These are phyloP conservation scores for Pyrenula aspistea DNA, from an alignment of 495 filamentous ascomycete species.

Conservation along the genomic window DNA sequence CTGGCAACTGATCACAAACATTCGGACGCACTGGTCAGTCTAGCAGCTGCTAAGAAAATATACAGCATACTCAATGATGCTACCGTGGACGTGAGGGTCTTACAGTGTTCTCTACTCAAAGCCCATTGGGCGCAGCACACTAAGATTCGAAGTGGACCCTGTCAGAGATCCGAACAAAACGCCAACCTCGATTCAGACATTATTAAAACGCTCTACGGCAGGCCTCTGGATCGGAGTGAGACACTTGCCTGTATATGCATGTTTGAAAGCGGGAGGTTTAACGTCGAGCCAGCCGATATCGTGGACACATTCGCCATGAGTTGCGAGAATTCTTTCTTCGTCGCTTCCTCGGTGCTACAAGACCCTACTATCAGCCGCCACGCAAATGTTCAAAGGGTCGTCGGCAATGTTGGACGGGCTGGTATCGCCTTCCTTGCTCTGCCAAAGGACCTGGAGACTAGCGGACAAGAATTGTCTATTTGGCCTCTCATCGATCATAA, in stretches of 20 bases:
- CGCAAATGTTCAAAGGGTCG: slow-evolving; percentile 1
- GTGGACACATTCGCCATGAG: slow-evolving; percentile 8
- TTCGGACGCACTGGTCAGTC: no score
- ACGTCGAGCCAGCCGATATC: slow-evolving; percentile 1
- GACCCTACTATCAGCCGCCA: slow-evolving; percentile 2
- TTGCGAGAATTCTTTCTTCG: slow-evolving; percentile 10
- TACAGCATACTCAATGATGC: slow-evolving; percentile 2
- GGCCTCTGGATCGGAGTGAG: neutral
- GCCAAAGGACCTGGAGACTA: slow-evolving; percentile 4
- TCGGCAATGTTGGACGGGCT: slow-evolving; percentile 8
- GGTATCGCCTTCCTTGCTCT: slow-evolving; percentile 10
- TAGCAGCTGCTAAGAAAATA: slow-evolving; percentile 3
- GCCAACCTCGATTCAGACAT: no score
- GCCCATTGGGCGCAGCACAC: slow-evolving; percentile 3
- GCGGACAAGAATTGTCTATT: slow-evolving; percentile 1
- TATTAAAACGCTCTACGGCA: no score
- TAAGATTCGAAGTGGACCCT: no score
- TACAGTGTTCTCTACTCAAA: slow-evolving; percentile 1
- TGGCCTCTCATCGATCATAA: slow-evolving; percentile 7
- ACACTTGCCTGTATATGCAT: slow-evolving; percentile 7
- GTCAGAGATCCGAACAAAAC: no score
- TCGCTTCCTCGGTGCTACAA: slow-evolving; percentile 6
- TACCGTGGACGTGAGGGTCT: slow-evolving; percentile 6
- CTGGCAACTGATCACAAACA: no score
- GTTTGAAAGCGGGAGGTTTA: slow-evolving; percentile 4